Evolutionary conservation across 129 eudicot species (phyloP).

Genomic region (Daucus carota): DNA sequence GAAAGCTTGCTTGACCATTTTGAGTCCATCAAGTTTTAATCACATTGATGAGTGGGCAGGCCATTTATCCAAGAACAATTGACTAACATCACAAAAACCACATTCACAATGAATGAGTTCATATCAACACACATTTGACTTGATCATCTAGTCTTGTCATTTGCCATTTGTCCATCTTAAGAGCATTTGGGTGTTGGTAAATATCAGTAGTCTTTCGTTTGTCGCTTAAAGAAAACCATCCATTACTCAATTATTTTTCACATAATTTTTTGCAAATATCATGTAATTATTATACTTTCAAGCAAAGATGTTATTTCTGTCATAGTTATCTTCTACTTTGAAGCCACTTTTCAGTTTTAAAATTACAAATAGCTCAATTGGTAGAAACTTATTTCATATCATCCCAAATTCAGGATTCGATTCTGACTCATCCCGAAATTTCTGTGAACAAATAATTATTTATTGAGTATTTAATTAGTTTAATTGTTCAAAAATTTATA

Average conservation of each 20-base stretch:
- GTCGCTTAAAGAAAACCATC: not conserved
- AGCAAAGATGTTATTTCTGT: constrained; percentile 39
- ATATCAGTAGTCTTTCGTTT: not conserved
- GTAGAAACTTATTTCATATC: no score
- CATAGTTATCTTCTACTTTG: not conserved
- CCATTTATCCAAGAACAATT: not conserved
- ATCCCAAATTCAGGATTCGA: no score
- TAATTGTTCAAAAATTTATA: no score
- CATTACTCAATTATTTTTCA: not conserved
- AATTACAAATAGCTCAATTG: no score
- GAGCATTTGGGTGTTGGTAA: constrained; percentile 14
- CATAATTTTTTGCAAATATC: constrained; percentile 4
- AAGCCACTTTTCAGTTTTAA: no score
- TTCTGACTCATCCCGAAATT: no score
- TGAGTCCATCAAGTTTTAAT: not conserved
- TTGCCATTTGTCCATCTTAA: not conserved
- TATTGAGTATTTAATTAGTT: no score
- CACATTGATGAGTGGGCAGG: not conserved
- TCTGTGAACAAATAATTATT: no score
- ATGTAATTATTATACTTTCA: constrained; percentile 46
- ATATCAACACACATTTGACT: not conserved
- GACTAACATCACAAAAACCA: constrained; percentile 3
- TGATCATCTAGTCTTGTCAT: not conserved
- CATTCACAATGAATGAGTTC: not conserved
- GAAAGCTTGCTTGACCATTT: not conserved